Percentiles rank a stretch among this genome's conserved stretches.
Conservation (phyloP, 345 rosid genomes). For the Capsella bursapastoris region DNA sequence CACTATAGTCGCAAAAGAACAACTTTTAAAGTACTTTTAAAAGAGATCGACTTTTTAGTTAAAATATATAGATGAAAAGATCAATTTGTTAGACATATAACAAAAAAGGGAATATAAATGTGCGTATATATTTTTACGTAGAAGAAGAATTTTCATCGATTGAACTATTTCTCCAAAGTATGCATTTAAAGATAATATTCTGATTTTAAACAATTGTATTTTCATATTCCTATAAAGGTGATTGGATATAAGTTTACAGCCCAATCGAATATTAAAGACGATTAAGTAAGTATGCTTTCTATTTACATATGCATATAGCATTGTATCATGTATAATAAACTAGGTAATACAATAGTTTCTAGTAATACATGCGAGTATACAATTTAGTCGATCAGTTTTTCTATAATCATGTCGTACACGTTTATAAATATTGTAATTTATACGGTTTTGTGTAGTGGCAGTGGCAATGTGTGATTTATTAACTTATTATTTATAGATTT, state of each 20-base stretch:
- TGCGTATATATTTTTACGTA: slow-evolving; percentile 18
- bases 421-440: not conserved
- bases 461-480: not conserved
- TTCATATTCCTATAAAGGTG: not conserved
- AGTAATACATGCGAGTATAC: not conserved
- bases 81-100: not conserved
- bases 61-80: slow-evolving; percentile 7
- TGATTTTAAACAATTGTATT: slow-evolving; percentile 2
- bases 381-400: not conserved
- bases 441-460: not conserved
- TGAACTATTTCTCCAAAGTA: slow-evolving; percentile 11
- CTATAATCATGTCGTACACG: not conserved
- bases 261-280: not conserved
- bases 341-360: not conserved
- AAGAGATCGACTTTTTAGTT: slow-evolving; percentile 41
- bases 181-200: not conserved
- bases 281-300: not conserved
- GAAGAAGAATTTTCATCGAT: slow-evolving; percentile 14
- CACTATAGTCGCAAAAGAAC: slow-evolving; percentile 40
- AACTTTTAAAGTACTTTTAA: slow-evolving; percentile 40
- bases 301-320: not conserved
- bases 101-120: slow-evolving; percentile 29
- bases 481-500: not conserved
- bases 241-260: not conserved
- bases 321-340: too few relatives aligned